These are phyloP conservation scores for Zygoascus meyerae DNA, from an alignment of 1,139 yeast genomes.

Conservation along the genomic window DNA sequence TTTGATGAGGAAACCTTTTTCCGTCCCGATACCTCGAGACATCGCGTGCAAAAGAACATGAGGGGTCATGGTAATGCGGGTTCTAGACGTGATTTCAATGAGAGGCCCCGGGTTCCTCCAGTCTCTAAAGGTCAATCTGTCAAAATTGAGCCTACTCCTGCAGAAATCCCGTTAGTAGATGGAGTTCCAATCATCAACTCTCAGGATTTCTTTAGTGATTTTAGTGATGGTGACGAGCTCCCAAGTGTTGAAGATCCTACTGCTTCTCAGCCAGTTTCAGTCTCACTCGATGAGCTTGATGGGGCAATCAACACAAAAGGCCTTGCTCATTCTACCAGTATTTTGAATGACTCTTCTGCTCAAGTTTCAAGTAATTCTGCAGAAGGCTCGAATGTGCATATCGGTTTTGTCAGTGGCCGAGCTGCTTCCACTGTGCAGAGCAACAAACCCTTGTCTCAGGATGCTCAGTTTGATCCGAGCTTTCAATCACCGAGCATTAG, in stretches of 20 bases:
- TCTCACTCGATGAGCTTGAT: background rate
- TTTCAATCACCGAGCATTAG: constrained; percentile 46
- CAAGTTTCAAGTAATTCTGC: constrained; percentile 1
- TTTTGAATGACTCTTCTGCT: background rate
- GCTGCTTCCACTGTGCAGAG: constrained; percentile 47
- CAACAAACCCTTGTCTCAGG: constrained; percentile 37
- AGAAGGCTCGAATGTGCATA: constrained; percentile 28
- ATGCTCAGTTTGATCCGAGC: constrained; percentile 42
- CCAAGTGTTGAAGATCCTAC: constrained; percentile 11
- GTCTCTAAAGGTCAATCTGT: background rate
- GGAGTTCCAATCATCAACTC: constrained; percentile 8
- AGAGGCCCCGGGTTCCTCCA: constrained; percentile 7
- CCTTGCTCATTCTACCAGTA: no score
- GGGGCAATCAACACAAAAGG: no score
- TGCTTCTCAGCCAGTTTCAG: constrained; percentile 7
- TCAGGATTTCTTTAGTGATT: constrained; percentile 14
- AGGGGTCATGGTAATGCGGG: background rate
- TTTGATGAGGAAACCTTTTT: constrained; percentile 19
- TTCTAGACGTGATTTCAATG: background rate
- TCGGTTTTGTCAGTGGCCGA: constrained; percentile 53
- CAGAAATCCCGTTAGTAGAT: constrained; percentile 4
- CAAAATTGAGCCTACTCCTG: constrained; percentile 1
- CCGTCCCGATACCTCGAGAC: constrained; percentile 3
- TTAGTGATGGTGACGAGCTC: constrained; percentile 19
- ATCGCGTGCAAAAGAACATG: background rate